phyloP scores from a whole-genome alignment of 768 basidiomycete genomes.

The Nevesoporus exiguus region DNA sequence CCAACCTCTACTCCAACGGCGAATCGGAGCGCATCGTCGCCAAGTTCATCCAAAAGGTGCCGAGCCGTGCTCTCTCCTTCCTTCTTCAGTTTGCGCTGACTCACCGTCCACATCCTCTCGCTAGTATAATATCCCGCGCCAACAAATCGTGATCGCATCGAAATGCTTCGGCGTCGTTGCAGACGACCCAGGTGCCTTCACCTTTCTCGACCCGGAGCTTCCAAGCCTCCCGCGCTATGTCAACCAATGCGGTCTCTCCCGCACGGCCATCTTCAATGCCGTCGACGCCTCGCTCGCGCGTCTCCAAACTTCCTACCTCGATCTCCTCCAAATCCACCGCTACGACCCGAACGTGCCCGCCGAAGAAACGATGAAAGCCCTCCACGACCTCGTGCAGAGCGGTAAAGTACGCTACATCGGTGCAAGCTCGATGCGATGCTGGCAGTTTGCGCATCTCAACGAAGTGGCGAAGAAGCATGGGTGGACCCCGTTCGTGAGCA shows the following conservation, averaged over 20 bases:
- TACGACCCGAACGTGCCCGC: slow-evolving; percentile 36
- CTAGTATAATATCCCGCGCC: slow-evolving; percentile 33
- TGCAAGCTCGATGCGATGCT: slow-evolving; percentile 44
- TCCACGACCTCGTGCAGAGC: slow-evolving; percentile 45
- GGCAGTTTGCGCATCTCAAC: slow-evolving; percentile 45
- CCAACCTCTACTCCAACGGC: slow-evolving; percentile 37
- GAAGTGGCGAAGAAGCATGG: slow-evolving; percentile 41
- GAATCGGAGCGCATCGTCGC: slow-evolving; percentile 37
- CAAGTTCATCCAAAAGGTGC: slow-evolving; percentile 36
- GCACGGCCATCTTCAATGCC: slow-evolving; percentile 36
- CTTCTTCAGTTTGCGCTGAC: not conserved
- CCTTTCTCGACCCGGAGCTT: not conserved
- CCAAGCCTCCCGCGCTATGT: slow-evolving; percentile 16
- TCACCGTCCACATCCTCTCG: no score
- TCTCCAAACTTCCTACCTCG: slow-evolving; percentile 36
- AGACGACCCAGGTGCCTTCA: not conserved
- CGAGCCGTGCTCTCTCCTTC: not conserved
- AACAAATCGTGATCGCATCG: slow-evolving; percentile 31
- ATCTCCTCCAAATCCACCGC: slow-evolving; percentile 45
- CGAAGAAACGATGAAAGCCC: slow-evolving; percentile 49
- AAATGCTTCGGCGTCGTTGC: slow-evolving; percentile 24
- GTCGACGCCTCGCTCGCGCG: slow-evolving; percentile 37
- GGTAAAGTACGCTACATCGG: slow-evolving; percentile 52
- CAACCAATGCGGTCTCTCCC: slow-evolving; percentile 36
- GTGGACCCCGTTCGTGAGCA: slow-evolving; percentile 53